Base-by-base conservation (phyloP, 1,139 yeast genomes). In the Spathaspora sp. region DNA sequence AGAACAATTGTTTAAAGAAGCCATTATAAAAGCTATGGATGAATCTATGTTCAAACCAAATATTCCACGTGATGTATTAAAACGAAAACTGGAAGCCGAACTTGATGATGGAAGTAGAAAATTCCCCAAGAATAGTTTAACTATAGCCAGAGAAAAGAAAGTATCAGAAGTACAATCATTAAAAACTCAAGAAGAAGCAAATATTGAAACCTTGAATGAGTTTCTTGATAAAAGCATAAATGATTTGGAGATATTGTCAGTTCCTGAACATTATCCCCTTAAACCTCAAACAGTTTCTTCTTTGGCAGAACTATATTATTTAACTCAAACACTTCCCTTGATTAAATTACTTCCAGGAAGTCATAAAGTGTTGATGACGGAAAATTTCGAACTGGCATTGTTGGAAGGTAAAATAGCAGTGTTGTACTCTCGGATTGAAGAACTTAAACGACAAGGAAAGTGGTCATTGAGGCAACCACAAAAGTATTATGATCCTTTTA, bases 391-490 rank as follows among this genome's bases (percentile, higher is more conserved):
- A 58, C 78, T 87, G 57, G 89, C 96, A 0, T 70, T 91, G 25
- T 78, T 89, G n/a, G 99, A 93, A 61, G 96, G 97, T 7, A 88
- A 91, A 60, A 82, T 93, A 8, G 89, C 96, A 0, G 97, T 90
- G n/a, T 81, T 89, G 13, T 88, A 89, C 57, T 88, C 95, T 3
- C 78, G 98, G 48, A 91, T 95, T 41, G 99, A 93, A 59, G 98
- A 91, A 61, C 73, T 95, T 50, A 89, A 90, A 60, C 74, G 96
- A 45, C 85, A 86, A 47, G 89, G 89, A 5, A 83, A 87, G 56
- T 95, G 99, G 99, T 86, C 97, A 24, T 70, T 91, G 47, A 76
- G 96, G 43, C 99, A 95, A 62, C 96, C 96, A 1, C 74, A 79
- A 45, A 77, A 80, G 52, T 84, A 76, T 56, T 63, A 74, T 23